phyloP scores from a whole-genome alignment of 768 basidiomycete species.

The Saitozyma sp. region DNA sequence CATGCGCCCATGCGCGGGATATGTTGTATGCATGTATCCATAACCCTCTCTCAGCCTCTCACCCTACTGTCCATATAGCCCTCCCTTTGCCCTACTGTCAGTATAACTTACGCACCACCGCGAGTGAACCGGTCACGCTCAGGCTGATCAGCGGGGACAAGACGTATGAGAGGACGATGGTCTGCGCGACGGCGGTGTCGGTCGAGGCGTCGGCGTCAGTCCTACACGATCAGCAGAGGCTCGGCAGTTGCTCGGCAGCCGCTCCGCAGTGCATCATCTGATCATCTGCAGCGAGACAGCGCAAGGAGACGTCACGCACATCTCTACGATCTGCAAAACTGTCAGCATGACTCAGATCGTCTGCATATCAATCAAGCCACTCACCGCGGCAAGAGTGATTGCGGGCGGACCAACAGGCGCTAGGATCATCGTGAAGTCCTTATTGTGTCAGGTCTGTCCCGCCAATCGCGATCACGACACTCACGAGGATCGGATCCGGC shows the following conservation, averaged over 20 bases:
- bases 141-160: slow-evolving; percentile 44
- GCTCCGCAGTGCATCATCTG: background rate
- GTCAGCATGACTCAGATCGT: no score
- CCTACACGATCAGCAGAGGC: slow-evolving; percentile 28
- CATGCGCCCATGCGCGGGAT: background rate
- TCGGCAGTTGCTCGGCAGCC: background rate
- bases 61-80: background rate
- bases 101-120: slow-evolving; percentile 31
- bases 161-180: slow-evolving; percentile 44
- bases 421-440: slow-evolving; percentile 48
- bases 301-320: no score
- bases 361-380: slow-evolving; percentile 9
- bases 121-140: slow-evolving; percentile 40
- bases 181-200: slow-evolving; percentile 43
- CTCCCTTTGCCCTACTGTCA: background rate
- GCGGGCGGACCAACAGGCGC: slow-evolving; percentile 50
- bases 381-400: slow-evolving; percentile 47
- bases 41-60: background rate
- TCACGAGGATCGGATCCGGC: slow-evolving; percentile 40
- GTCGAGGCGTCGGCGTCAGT: slow-evolving; percentile 40
- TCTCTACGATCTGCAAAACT: slow-evolving; percentile 16
- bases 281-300: background rate
- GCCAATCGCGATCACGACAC: background rate
- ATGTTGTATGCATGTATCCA: slow-evolving; percentile 24
- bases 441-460: slow-evolving; percentile 1